Conservation (phyloP, 1,284 basidiomycete species). For the Marasmius tenuissimus region DNA sequence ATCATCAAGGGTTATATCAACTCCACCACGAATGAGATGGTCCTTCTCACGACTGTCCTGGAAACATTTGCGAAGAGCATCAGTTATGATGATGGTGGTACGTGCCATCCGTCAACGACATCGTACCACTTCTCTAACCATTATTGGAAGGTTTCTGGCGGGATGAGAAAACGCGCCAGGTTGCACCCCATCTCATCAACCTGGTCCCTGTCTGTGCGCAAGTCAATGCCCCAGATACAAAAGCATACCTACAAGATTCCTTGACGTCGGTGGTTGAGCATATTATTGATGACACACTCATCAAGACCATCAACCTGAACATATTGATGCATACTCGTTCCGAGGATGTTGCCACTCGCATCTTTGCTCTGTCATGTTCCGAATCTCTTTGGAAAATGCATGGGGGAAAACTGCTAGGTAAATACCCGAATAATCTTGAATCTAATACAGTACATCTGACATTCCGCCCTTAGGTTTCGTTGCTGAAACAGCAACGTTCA, state of each 20-base stretch:
- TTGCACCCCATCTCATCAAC: slow-evolving; percentile 57
- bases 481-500: slow-evolving; percentile 79
- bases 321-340: slow-evolving; percentile 89
- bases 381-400: slow-evolving; percentile 80
- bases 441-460: slow-evolving; percentile 4
- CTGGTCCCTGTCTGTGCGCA: slow-evolving; percentile 62
- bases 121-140: not conserved
- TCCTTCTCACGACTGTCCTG: slow-evolving; percentile 70
- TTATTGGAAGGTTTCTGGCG: slow-evolving; percentile 78
- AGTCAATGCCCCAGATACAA: slow-evolving; percentile 36
- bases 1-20: slow-evolving; percentile 55
- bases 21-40: slow-evolving; percentile 28
- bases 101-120: slow-evolving; percentile 22
- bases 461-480: slow-evolving; percentile 53
- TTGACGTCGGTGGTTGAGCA: slow-evolving; percentile 56
- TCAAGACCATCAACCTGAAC: slow-evolving; percentile 82
- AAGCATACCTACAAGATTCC: slow-evolving; percentile 43
- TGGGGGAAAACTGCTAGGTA: slow-evolving; percentile 71
- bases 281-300: slow-evolving; percentile 58
- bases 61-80: slow-evolving; percentile 71
- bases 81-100: slow-evolving; percentile 80
- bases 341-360: slow-evolving; percentile 66
- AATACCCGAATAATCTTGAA: slow-evolving; percentile 22
- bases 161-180: slow-evolving; percentile 70
- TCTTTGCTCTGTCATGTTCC: slow-evolving; percentile 71